These are phyloP conservation scores for Rhododendron williamsianum DNA, from an alignment of 148 eudicot species.

Conservation along the genomic window DNA sequence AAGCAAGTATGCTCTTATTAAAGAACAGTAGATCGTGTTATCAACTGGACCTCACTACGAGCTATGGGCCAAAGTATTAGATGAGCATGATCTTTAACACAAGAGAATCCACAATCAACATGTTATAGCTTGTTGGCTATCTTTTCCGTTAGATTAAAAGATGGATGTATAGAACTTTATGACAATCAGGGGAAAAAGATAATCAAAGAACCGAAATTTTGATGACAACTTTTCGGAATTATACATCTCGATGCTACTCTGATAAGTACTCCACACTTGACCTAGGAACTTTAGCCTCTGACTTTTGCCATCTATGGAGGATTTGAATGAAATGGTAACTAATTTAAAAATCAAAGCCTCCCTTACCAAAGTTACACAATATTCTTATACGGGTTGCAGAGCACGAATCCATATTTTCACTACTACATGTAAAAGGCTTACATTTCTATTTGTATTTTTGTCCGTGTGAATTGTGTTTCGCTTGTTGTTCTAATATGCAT, in stretches of 20 bases:
- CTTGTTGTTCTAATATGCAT: neutral
- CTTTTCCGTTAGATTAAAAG: neutral
- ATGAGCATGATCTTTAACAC: neutral
- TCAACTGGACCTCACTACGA: neutral
- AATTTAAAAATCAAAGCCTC: neutral
- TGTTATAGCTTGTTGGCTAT: neutral
- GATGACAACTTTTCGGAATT: neutral
- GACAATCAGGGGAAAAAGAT: neutral
- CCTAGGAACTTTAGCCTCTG: neutral
- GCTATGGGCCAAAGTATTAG: neutral
- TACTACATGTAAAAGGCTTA: neutral
- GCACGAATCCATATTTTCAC: neutral
- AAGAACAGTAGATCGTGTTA: neutral
- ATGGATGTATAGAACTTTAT: neutral
- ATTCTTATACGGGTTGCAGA: neutral
- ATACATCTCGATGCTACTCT: neutral
- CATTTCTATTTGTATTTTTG: neutral
- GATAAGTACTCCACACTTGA: neutral
- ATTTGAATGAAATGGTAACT: neutral
- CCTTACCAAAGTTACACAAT: neutral
- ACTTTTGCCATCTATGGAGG: neutral
- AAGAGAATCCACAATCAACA: neutral
- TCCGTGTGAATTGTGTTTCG: neutral
- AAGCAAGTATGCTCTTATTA: neutral
- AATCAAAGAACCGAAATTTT: neutral